Evolutionary conservation across 306 rosid species (phyloP).

Genomic region (Sicyos edulis): DNA sequence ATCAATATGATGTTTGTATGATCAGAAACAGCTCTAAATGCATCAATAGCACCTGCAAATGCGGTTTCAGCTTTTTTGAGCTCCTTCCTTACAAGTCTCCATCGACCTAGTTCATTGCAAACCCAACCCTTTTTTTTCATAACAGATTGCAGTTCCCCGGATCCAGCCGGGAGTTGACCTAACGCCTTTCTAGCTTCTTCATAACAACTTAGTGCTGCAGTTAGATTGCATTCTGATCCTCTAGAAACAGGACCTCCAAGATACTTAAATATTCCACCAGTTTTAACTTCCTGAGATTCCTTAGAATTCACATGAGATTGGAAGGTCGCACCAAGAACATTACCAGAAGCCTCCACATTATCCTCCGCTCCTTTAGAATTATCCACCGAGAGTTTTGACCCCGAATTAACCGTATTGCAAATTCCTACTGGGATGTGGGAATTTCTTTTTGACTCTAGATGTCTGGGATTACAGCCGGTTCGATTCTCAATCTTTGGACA

Average conservation of each 20-base stretch:
- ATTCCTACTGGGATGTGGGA: slow-evolving; percentile 24
- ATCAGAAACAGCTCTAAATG: slow-evolving; percentile 85
- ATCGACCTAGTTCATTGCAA: slow-evolving; percentile 82
- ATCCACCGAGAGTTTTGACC: slow-evolving; percentile 30
- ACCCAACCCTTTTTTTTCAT: slow-evolving; percentile 88
- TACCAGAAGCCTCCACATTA: slow-evolving; percentile 25
- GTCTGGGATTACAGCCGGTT: slow-evolving; percentile 30
- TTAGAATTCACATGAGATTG: slow-evolving; percentile 33
- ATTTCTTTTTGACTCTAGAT: slow-evolving; percentile 27
- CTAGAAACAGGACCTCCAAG: slow-evolving; percentile 55
- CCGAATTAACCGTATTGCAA: slow-evolving; percentile 19
- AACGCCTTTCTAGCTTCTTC: slow-evolving; percentile 72
- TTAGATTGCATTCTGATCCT: slow-evolving; percentile 56
- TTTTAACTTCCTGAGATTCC: slow-evolving; percentile 45
- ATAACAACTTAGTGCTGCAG: slow-evolving; percentile 64
- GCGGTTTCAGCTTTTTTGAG: slow-evolving; percentile 65
- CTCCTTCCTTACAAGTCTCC: slow-evolving; percentile 66
- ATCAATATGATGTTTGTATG: slow-evolving; percentile 81
- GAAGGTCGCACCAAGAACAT: slow-evolving; percentile 31
- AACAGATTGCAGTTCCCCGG: slow-evolving; percentile 61
- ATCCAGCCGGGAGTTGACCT: slow-evolving; percentile 54
- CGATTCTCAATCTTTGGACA: slow-evolving; percentile 29
- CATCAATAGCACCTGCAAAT: slow-evolving; percentile 73
- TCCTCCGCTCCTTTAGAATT: slow-evolving; percentile 32
- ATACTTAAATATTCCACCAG: slow-evolving; percentile 86